A percentile compares a stretch with the other conserved stretches of the same genome.
These are phyloP conservation scores for Furcasterigmium sp. DNA, from an alignment of 2,329 filamentous ascomycete genomes.

Conservation along the genomic window DNA sequence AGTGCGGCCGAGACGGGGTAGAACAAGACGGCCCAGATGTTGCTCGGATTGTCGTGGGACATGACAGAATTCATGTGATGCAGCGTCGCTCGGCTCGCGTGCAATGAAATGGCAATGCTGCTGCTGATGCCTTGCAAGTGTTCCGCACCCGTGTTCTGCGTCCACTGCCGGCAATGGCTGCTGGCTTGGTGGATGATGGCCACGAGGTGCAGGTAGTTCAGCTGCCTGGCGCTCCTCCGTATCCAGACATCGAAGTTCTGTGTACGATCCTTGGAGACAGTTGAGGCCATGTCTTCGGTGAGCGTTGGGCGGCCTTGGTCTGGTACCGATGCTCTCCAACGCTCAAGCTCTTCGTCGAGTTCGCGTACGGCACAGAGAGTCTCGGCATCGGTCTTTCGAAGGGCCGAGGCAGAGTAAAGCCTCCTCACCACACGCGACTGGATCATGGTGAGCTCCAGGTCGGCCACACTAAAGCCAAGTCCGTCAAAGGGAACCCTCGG, in stretches of 20 bases:
- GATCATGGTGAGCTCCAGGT: constrained; percentile 44
- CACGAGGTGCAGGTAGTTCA: constrained; percentile 52
- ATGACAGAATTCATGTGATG: not conserved
- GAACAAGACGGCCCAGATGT: constrained; percentile 43
- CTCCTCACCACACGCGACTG: constrained; percentile 43
- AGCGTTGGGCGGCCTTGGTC: constrained; percentile 38
- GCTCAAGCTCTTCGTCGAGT: constrained; percentile 50
- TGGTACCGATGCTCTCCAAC: constrained; percentile 46
- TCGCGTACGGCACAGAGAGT: constrained; percentile 49
- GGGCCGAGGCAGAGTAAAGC: constrained; percentile 43
- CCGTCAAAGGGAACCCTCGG: not conserved
- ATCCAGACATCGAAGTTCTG: constrained; percentile 31
- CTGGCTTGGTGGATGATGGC: constrained; percentile 51
- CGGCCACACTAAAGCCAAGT: constrained; percentile 27
- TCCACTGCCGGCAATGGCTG: constrained; percentile 40
- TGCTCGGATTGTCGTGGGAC: not conserved
- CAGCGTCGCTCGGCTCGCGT: constrained; percentile 50
- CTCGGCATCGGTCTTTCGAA: constrained; percentile 47
- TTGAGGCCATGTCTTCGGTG: constrained; percentile 28
- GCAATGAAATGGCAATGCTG: constrained; percentile 46
- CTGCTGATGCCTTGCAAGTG: constrained; percentile 36
- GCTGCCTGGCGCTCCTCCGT: constrained; percentile 39
- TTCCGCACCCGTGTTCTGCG: constrained; percentile 14
- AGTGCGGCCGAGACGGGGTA: constrained; percentile 51
- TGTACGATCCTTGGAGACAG: constrained; percentile 5